Evolutionary conservation across 345 rosid genomes (phyloP), one percentile per base, ranked within the genome.

Genomic region (Citrus maxima): DNA sequence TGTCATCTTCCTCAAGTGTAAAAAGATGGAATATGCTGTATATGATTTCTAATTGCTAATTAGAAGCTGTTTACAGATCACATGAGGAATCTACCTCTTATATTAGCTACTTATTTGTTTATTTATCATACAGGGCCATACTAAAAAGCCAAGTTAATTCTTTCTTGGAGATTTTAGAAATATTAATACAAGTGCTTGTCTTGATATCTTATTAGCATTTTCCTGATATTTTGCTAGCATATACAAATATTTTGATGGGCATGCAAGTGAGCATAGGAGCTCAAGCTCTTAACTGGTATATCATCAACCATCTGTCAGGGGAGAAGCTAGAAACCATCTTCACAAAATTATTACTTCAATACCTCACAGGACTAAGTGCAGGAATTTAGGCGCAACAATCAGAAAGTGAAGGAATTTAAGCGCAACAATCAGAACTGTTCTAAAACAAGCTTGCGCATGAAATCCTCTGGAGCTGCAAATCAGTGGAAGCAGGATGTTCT

Each of bases 381-480:
- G 38, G 35, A 61, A 40, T 74, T 38, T 12, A 49, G 27, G 59
- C 6, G 16, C 34, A 6, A 35, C 28, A 14, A 63, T 83, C 84
- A 87, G 71, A 87, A 37, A 18, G 38, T 60, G 58, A 25, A 25
- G 38, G 35, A 61, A 40, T 74, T 38, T 12, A 49, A 38, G 59
- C 3, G 9, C 34, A 6, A 35, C 28, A 14, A 63, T 83, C 84
- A 87, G 71, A 87, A 82, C 75, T 84, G 83, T 49, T 84, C 86
- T 25, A 84, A 67, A 49, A 87, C 89, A 24, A 84, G 84, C 81
- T 84, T 82, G 70, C 87, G 80, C 77, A 87, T 82, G 83, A 84
- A 87, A 30, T 74, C 86, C 77, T 87, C 87, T 10, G 89, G 87
- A 73, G 83, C 87, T 87, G 84, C 79, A 76, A 73, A 77, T 40